Conservation (phyloP, 179 eudicot genomes). For the Vitellaria paradoxa region DNA sequence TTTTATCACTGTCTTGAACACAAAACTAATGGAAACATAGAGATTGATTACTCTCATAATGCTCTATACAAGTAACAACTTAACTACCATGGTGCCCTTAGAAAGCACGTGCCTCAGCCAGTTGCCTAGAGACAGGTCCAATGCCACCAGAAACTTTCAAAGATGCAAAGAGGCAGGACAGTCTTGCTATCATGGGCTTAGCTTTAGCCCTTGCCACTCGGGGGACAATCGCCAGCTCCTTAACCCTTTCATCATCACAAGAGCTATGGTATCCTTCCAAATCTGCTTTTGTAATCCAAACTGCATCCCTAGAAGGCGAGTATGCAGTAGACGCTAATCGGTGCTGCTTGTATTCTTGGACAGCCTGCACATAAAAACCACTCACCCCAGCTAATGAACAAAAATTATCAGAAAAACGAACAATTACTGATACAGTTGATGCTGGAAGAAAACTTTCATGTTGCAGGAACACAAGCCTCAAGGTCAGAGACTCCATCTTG, state of each 20-base stretch:
- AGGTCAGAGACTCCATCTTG: too few relatives aligned
- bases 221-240: conserved; percentile 30
- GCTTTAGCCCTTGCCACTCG: conserved; percentile 22
- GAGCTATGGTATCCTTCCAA: conserved; percentile 50
- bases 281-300: conserved; percentile 53
- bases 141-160: conserved; percentile 38
- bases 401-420: background rate
- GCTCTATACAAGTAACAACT: background rate
- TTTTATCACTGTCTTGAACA: background rate
- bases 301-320: conserved; percentile 43
- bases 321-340: conserved; percentile 19
- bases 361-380: conserved; percentile 34
- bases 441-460: background rate
- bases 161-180: conserved; percentile 51
- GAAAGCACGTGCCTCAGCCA: conserved; percentile 51
- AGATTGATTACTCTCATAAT: conserved; percentile 7
- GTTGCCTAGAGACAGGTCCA: conserved; percentile 35
- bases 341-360: conserved; percentile 44
- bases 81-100: conserved; percentile 10
- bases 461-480: background rate
- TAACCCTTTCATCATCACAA: conserved; percentile 22
- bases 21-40: conserved; percentile 12
- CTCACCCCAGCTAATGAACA: background rate
- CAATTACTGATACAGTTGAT: background rate
- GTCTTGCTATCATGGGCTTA: conserved; percentile 42